Evolutionary conservation across 108 stramenopile species (phyloP), one percentile per base, ranked within the genome.

Genomic region (Fragilariopsis cylindrus): DNA sequence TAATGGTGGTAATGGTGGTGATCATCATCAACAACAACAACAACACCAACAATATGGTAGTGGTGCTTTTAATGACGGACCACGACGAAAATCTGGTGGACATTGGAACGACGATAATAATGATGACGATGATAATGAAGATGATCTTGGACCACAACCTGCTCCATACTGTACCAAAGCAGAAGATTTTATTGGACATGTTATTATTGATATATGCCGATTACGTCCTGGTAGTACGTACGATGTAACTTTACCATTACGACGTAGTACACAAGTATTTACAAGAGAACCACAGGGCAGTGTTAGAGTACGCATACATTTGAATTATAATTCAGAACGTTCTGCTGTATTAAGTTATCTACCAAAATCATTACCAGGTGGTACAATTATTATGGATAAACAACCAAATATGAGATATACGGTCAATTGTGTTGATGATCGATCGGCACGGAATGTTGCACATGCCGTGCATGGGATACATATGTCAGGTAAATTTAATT

Each of bases 121-220:
- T 6, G 62, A 44, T n/a, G 42, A 63, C 62, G 62, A 63, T n/a
- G 62, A 63, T 40, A 44, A 63, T 12, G 11, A 45, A 5, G 81
- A 86, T 62, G 85, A 86, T 62, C 43, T 45, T 12, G 13, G 13
- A 9, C 9, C 9, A 52, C 50, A 52, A 13, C 50, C 50, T 13
- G 50, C 13, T 9, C 12, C 9, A 52, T 63, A 63, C 15, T 63
- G 65, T 12, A 43, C 55, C 55, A 48, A 52, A 18, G 71, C 57
- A 5, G 82, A 85, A 72, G 87, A 88, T 63, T 88, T 90, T 76
- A 78, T 87, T 13, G 89, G 89, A 4, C 79, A 85, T 8, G 75
- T 90, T 3, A 77, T 81, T 19, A 74, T 90, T 21, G 87, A 90
- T 64, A 47, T 90, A 18, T 55, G 84, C 30, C 79, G 79, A 9